Conservation (phyloP, 2,329 filamentous ascomycete species). For the Fusarium subtropicale region DNA sequence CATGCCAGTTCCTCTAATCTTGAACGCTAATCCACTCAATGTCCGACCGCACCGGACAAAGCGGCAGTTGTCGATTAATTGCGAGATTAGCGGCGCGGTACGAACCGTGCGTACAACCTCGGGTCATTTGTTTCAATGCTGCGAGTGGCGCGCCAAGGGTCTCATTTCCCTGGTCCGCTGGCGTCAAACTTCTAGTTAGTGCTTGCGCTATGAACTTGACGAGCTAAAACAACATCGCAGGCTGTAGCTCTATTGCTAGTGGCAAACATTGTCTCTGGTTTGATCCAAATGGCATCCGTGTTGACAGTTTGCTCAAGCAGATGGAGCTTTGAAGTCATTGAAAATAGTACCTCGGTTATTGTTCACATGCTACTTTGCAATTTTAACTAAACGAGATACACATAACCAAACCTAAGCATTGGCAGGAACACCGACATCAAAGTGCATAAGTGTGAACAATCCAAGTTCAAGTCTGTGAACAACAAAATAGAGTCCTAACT, state of each 20-base stretch:
- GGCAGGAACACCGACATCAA: too few species aligned
- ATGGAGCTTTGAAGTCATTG: background rate
- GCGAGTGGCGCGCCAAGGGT: background rate
- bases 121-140: background rate
- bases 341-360: too few species aligned
- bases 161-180: background rate
- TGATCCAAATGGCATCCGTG: fast-evolving
- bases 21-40: background rate
- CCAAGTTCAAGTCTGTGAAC: fast-evolving
- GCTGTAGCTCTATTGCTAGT: background rate
- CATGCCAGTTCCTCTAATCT: background rate
- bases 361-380: background rate
- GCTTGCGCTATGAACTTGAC: constrained; percentile 7
- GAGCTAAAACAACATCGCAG: background rate
- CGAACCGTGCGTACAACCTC: background rate
- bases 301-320: fast-evolving
- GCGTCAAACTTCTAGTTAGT: background rate
- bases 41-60: background rate
- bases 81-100: background rate
- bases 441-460: fast-evolving
- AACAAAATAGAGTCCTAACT: fast-evolving
- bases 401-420: fast-evolving
- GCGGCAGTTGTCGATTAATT: background rate
- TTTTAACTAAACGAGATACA: background rate
- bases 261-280: background rate